Evolutionary conservation across 768 basidiomycete genomes (phyloP), one percentile per base, ranked within the genome.

Genomic region (Saitozyma podzolica): DNA sequence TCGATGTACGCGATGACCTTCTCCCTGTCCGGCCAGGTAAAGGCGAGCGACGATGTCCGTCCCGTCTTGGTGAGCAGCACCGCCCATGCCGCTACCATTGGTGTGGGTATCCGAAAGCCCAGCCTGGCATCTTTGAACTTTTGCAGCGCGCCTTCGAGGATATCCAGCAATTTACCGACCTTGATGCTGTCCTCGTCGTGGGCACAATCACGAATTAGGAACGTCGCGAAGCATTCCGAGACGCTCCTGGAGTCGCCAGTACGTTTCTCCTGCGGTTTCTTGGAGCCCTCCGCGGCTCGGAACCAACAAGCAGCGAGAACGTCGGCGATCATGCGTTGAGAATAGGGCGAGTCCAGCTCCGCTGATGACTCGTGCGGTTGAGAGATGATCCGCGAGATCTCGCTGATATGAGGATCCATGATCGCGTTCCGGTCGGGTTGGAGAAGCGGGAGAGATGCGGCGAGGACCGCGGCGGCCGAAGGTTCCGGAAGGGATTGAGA

Each of bases 11-110:
- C 8, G 14, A 37, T 10, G 42, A 58, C 13, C 42, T 43, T 50
- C 43, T 39, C 41, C 50, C 50, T 37, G 11, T 51, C 37, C 3
- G 65, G 47, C 17, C 58, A 53, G 43, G 49, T 43, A 29, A 52
- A 45, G 29, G 42, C 49, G 13, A 37, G 48, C 40, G 42, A 13
- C 9, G 11, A 45, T 51, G 20, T n/a, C 14, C 17, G 17, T 37
- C 19, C 43, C 41, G 17, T 47, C 19, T 57, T 54, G 9, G 20
- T 17, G 11, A 61, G 57, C 20, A 69, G 41, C 6, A 67, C 49
- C 13, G 64, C 59, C 69, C 69, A 72, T 3, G 61, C 64, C 10
- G 60, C 60, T 40, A 58, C 52, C 40, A 69, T 52, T 10, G 58
- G 37, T 4, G 54, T 43, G 1, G 53, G 39, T 1, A 60, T 48